Evolutionary conservation across 192 early-diverging fungal genomes (phyloP), one percentile per base, ranked within the genome.

Genomic region (Rhizophagus clarus): DNA sequence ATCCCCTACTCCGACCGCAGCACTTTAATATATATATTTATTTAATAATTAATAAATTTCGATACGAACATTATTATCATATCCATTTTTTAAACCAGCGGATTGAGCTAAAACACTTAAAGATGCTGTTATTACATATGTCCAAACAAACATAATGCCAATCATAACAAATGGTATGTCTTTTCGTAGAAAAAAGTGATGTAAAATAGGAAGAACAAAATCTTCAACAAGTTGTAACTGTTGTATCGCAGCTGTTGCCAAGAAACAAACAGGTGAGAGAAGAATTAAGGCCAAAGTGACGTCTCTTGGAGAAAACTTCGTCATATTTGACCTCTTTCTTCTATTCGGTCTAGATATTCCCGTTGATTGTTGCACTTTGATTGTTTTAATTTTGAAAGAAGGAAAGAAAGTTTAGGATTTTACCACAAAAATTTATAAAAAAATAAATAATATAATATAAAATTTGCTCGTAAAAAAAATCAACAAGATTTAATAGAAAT

Each of bases 41-140:
- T 22, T 17, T 7, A n/a, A n/a, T n/a, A n/a, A n/a, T n/a, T n/a
- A n/a, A n/a, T n/a, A n/a, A n/a, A 61, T 24, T 29, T 40, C 15
- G 9, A 77, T 69, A 49, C 66, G 15, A 24, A 79, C 64, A 31
- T 51, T 68, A 70, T 79, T 79, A 69, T 69, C 67, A 63, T 79
- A 79, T 10, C 77, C 77, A 69, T 69, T 47, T 22, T 17, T 67
- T 28, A 24, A 34, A 8, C 66, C 77, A n/a, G 61, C 63, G 20
- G 76, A 28, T 67, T 77, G 76, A 24, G 76, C 76, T 22, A 63
- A 29, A 56, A 69, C 77, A 60, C 77, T 79, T 26, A 79, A 31
- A 10, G 66, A 79, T 12, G 45, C 66, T 0, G 77, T 79, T 17
- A 77, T 29, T 15, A 77, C 76, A 49, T 77, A 77, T 5, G 62